Evolutionary conservation across 768 basidiomycete species (phyloP).

Genomic region (Panellus pusillus): DNA sequence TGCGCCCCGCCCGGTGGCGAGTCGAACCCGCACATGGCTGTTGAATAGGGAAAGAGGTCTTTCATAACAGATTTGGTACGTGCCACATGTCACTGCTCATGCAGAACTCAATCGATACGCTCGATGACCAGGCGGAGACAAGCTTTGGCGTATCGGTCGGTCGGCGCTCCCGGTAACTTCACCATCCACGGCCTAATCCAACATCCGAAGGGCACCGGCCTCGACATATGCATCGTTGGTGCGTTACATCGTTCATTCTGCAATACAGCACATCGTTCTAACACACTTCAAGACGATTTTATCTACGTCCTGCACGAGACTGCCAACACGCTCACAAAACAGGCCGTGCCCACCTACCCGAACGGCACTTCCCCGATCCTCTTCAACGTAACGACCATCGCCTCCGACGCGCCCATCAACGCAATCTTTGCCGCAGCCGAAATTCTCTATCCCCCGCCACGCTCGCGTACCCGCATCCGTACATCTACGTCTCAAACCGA

Average conservation of each 20-base stretch:
- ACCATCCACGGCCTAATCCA: conserved; percentile 42
- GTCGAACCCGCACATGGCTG: conserved; percentile 46
- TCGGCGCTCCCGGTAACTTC: conserved; percentile 33
- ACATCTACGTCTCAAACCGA: conserved; percentile 70
- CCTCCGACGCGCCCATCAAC: conserved; percentile 38
- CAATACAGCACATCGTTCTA: too few relatives aligned
- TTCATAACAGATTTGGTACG: conserved; percentile 48
- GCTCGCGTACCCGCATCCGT: conserved; percentile 47
- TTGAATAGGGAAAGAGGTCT: conserved; percentile 38
- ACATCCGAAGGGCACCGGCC: conserved; percentile 45
- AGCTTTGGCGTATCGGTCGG: conserved; percentile 42
- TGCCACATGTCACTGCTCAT: background rate
- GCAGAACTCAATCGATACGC: background rate
- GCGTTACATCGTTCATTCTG: background rate
- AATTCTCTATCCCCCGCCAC: conserved; percentile 57
- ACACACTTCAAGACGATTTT: background rate
- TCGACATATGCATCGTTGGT: conserved; percentile 37
- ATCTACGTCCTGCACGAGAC: conserved; percentile 17
- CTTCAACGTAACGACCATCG: conserved; percentile 50
- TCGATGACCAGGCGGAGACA: conserved; percentile 38
- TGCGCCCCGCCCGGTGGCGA: conserved; percentile 31
- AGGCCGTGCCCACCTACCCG: conserved; percentile 51
- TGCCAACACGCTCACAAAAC: conserved; percentile 43
- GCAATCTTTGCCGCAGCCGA: conserved; percentile 58
- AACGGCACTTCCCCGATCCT: conserved; percentile 52